Evolutionary conservation across 345 rosid species (phyloP), one percentile per base, ranked within the genome.

Genomic region (Eucalyptus urophylla): DNA sequence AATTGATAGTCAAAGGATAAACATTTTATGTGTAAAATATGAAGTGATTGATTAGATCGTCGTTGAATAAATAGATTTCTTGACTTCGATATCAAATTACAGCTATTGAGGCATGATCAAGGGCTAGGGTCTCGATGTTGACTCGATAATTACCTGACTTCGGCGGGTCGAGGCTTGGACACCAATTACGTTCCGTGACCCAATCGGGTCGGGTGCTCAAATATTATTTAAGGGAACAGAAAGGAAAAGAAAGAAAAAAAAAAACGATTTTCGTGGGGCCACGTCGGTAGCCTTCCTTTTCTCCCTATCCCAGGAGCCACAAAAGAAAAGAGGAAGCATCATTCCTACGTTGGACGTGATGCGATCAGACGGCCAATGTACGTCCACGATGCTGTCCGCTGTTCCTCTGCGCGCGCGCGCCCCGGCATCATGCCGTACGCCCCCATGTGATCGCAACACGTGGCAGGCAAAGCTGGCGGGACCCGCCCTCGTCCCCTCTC

Each of bases 151-250:
- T 2, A 14, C 40, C 1, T 15, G 21, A 7, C 76, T 65, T n/a
- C 11, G 21, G 76, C 7, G 40, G 11, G 76, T 65, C 11, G 16
- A 33, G 81, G 81, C 25, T 1, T 10, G 14, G 25, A 33, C 25
- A 17, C 37, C 21, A 37, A 37, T 33, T 12, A 43, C 25, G 44
- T 72, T 33, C 6, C 25, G 44, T 37, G 3, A 33, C 2, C 14
- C 2, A 1, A 7, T 72, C 14, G 4, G 81, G 5, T 9, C 25
- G 2, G 44, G 3, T 17, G 44, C 25, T 10, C 2, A 19, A 2
- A 72, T 72, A 33, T 72, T 19, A 72, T 19, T 37, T 10, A 10
- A 37, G 22, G 81, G 45, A 37, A 72, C 14, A 6, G 45, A 19
- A 19, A 19, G 37, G 27, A 10, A 11, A 22, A 56, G 27, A 22